These are phyloP conservation scores for Brettanomyces bruxellensis DNA, from an alignment of 805 yeast species.

Conservation along the genomic window DNA sequence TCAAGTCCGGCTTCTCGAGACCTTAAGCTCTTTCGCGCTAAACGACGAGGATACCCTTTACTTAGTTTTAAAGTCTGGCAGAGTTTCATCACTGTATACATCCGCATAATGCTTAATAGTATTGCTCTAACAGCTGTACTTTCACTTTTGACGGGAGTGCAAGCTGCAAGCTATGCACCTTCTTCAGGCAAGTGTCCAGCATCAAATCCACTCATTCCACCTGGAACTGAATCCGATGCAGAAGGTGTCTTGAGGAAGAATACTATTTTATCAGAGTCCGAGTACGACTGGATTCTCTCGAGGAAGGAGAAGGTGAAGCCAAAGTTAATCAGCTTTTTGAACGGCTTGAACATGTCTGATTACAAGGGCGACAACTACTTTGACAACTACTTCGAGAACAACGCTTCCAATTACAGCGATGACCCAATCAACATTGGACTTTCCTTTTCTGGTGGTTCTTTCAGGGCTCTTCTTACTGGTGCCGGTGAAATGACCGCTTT, in stretches of 20 bases:
- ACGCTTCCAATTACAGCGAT: conserved; percentile 15
- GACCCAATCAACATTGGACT: conserved; percentile 39
- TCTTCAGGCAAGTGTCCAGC: conserved; percentile 40
- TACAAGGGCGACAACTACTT: conserved; percentile 35
- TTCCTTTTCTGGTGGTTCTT: conserved; percentile 79
- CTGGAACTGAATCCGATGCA: conserved; percentile 3
- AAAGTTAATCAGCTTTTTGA: conserved; percentile 35
- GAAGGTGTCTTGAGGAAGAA: conserved; percentile 33
- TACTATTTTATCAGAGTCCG: conserved; percentile 34
- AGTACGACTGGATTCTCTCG: conserved; percentile 40
- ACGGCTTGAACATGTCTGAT: conserved; percentile 34
- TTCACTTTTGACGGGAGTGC: not conserved
- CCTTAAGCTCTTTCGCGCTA: no score
- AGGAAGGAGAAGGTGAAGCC: conserved; percentile 35
- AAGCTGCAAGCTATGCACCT: conserved; percentile 38
- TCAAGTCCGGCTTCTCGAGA: no score
- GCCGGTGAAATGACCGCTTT: conserved; percentile 77
- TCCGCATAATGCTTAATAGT: no score
- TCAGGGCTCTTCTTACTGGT: conserved; percentile 74
- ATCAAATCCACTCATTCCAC: conserved; percentile 8
- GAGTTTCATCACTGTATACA: no score
- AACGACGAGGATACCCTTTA: no score
- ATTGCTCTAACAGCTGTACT: no score
- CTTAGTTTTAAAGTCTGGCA: no score
- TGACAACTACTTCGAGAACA: conserved; percentile 20